phyloP scores from a whole-genome alignment of 2,329 filamentous ascomycete species.

The Amauroascus verrucosus region DNA sequence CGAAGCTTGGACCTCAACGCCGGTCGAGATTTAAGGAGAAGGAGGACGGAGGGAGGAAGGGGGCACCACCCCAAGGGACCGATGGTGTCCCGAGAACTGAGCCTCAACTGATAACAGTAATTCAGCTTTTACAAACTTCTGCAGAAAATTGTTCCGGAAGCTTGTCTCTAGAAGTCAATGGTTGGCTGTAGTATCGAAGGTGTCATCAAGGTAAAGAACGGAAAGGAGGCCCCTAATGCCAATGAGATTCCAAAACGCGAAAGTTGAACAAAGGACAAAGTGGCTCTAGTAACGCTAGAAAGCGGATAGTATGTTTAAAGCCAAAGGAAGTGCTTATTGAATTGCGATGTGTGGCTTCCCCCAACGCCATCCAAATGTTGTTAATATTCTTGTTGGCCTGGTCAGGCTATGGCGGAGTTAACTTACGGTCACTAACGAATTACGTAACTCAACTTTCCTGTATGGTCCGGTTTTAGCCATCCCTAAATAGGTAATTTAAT shows the following conservation, averaged over 20 bases:
- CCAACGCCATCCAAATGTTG: too few species aligned
- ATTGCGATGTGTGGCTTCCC: not conserved
- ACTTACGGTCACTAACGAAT: too few species aligned
- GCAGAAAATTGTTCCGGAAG: not conserved
- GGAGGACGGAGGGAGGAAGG: not conserved
- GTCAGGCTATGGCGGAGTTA: too few species aligned
- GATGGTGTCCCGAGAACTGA: not conserved
- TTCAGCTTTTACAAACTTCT: not conserved
- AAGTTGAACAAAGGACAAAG: too few species aligned
- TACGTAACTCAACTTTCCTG: not conserved
- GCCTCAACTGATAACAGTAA: not conserved
- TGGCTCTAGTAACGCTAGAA: not conserved
- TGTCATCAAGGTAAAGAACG: not conserved
- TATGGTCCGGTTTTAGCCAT: not conserved
- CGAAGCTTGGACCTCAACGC: not conserved
- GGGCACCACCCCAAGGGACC: not conserved
- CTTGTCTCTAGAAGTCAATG: too few species aligned
- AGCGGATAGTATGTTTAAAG: too few species aligned
- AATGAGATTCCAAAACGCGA: too few species aligned
- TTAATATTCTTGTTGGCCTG: not conserved
- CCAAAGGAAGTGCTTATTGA: not conserved
- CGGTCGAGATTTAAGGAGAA: not conserved
- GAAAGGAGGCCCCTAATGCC: not conserved
- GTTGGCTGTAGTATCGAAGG: not conserved
- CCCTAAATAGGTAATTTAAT: not conserved